Evolutionary conservation across 148 eudicot species (phyloP), one percentile per base, ranked within the genome.

Genomic region (Salicornia ramosissima): DNA sequence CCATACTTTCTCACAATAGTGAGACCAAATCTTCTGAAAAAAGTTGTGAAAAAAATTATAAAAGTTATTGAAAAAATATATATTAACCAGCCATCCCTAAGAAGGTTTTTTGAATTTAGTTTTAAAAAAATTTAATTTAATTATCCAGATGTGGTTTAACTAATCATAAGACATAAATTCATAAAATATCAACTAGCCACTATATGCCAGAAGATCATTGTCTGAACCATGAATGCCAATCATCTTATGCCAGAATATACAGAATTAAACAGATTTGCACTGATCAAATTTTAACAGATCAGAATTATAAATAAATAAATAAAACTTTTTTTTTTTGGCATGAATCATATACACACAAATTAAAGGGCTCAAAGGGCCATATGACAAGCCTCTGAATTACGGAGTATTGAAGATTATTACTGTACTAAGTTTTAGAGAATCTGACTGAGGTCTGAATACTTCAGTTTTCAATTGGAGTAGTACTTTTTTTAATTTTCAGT

Each of bases 181-280:
- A n/a, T n/a, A n/a, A n/a, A n/a, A n/a, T n/a, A n/a, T n/a, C n/a
- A n/a, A n/a, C n/a, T n/a, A n/a, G n/a, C n/a, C 18, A 60, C 13
- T n/a, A 34, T 62, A 34, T 54, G 62, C 43, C 30, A 68, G 36
- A 69, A 36, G 24, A 69, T 36, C 24, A 31, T 34, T 55, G 49
- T 69, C 47, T 69, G 34, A 54, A 24, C 46, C 63, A 54, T 69
- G 19, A 56, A 34, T 6, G 36, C 50, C 34, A 69, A 55, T 55
- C 61, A 69, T 63, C 22, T 54, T 68, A 54, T 68, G 62, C 50
- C 49, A 53, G 49, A 67, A 67, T 34, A 30, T 49, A 30, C 68
- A 65, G 33, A 25, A 42, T 5, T 61, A 12, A 65, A 24, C 68
- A 26, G 68, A 64, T 64, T 64, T 61, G n/a, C n/a, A n/a, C n/a